Base-by-base conservation (phyloP, 1,284 basidiomycete genomes). In the Austroboletus niveus region DNA sequence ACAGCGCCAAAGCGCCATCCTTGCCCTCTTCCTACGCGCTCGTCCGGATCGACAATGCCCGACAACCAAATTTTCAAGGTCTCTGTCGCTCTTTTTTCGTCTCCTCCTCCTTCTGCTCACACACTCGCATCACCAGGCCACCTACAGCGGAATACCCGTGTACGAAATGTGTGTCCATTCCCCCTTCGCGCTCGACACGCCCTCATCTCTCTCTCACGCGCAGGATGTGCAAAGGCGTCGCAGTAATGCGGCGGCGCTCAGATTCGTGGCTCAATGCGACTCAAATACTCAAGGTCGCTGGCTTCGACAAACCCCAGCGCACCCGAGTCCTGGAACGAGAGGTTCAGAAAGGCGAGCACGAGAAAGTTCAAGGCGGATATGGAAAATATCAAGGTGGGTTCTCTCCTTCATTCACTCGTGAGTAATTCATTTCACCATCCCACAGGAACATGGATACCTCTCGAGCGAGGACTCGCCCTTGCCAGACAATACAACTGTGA, bases 201-300 rank as follows among this genome's bases (percentile, higher is more conserved):
- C 57, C 62, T 73, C 57, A 70, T 50, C 49, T 57, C 49, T 57
- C 49, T 60, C 60, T 69, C 71, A 66, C 70, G 69, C 63, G 55
- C 60, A 92, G 89, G 89, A 91, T 95, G 82, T 94, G 89, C 74
- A 94, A 94, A 69, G 87, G 87, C 53, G 89, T 98, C 63, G 96
- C 97, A 48, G 94, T 99, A 58, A 99, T 99, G 97, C 85, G 96
- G 48, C 82, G 97, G 59, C 86, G 95, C 62, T 82, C 91, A 40
- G 97, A 99, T 73, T 90, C 89, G 45, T 99, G 97, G 92, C 79
- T 98, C 53, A 99, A 99, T 79, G 97, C 97, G 69, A 99, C 97
- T 1, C 97, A 99, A 73, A 98, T 99, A 56, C 84, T 99, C 68
- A 99, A 99, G 72, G 96, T 99, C 60, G 97, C 96, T 32, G 97